Evolutionary conservation across 2,329 filamentous ascomycete genomes (phyloP), one percentile per base, ranked within the genome.

Genomic region (Beauveria caledonica): DNA sequence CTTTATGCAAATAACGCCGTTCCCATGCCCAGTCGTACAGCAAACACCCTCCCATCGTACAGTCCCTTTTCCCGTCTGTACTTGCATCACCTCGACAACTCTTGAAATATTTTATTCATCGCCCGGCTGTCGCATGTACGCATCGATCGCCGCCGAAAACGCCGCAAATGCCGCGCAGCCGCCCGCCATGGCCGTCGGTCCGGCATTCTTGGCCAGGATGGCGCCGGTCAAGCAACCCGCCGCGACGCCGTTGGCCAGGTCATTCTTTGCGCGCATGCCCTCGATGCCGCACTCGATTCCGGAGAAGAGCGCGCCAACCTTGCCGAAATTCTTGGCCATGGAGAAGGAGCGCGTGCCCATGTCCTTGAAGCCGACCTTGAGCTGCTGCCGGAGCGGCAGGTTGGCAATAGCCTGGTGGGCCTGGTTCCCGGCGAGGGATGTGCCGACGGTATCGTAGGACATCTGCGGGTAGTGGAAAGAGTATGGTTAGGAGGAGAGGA

Each of bases 251-350:
- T 99, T 99, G 64, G 79, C 84, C 33, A 97, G 74, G 73, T 97
- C 94, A 75, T 97, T 97, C 79, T 96, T 97, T 23, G 92, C 94
- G 33, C 94, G 84, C 68, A 90, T 82, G 0, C 92, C 92, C 74
- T 99, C 94, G 70, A 99, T 92, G 65, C 90, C 92, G 78, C 94
- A 99, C 77, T 99, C 94, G 58, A 94, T 96, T 45, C 93, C 93
- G 17, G 86, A 84, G 78, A 95, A 99, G 21, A 97, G 82, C 2
- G 90, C 89, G 68, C 94, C 94, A 54, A 99, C 91, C 67, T 92
- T 88, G 64, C 90, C 93, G 71, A 99, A 99, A 79, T 95, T 97
- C 78, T 92, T 94, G 59, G 92, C 94, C 52, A 87, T 90, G 64
- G 86, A 88, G 74, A 82, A 90, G 5, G 90, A 93, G 13, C 90